phyloP scores from a whole-genome alignment of 495 filamentous ascomycete species.

The Penicillium diatomitis region DNA sequence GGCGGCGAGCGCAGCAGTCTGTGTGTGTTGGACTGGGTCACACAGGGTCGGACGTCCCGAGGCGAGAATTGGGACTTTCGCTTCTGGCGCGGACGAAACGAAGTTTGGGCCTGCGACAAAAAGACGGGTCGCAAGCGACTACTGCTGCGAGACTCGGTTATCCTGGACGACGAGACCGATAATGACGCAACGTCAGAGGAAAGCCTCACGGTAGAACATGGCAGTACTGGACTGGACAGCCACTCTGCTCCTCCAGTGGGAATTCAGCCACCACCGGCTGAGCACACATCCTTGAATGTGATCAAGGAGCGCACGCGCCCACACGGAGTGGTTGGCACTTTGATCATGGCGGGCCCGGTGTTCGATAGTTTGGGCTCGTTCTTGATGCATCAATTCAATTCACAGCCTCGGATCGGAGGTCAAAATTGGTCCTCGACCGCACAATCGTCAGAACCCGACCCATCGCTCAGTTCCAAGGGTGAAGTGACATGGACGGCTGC shows the following conservation, averaged over 20 bases:
- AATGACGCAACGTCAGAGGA: slow-evolving; percentile 18
- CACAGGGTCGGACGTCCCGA: slow-evolving; percentile 70
- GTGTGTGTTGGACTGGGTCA: slow-evolving; percentile 88
- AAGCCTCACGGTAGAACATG: slow-evolving; percentile 24
- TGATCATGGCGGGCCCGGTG: slow-evolving; percentile 70
- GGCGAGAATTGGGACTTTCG: slow-evolving; percentile 85
- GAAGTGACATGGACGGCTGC: slow-evolving; percentile 80
- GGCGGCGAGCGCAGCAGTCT: slow-evolving; percentile 41
- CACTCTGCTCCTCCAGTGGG: slow-evolving; percentile 8
- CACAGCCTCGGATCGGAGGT: slow-evolving; percentile 74
- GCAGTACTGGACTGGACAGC: slow-evolving; percentile 4
- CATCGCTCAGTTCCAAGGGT: slow-evolving; percentile 36
- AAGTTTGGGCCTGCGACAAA: slow-evolving; percentile 58
- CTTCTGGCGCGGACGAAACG: slow-evolving; percentile 72
- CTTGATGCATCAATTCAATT: slow-evolving; percentile 66
- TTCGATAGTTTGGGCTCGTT: slow-evolving; percentile 56
- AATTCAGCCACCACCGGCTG: slow-evolving; percentile 11
- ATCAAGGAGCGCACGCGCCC: slow-evolving; percentile 35
- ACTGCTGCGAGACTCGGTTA: slow-evolving; percentile 70
- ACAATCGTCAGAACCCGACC: slow-evolving; percentile 21
- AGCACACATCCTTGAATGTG: slow-evolving; percentile 19
- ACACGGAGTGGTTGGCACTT: slow-evolving; percentile 64
- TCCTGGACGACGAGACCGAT: slow-evolving; percentile 50
- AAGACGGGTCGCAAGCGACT: slow-evolving; percentile 43
- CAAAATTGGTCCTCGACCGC: slow-evolving; percentile 56